Percentiles rank a stretch among this genome's conserved stretches.
phyloP scores from a whole-genome alignment of 2,329 filamentous ascomycete species.

The Cryphonectria nitschkei region DNA sequence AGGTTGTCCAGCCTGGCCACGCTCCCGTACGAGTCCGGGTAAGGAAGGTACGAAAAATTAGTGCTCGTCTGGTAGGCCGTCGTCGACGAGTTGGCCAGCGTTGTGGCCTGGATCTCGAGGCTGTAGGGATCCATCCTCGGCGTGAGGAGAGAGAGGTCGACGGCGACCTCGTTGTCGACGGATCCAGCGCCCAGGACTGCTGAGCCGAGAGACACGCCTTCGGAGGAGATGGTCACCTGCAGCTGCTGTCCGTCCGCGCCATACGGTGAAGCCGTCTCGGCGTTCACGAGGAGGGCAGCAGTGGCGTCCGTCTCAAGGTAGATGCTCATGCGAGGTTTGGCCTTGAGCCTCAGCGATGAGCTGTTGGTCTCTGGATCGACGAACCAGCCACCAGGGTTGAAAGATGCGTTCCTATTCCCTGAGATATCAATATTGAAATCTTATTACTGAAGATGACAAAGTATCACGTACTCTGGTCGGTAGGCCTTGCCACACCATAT shows the following conservation, averaged over 20 bases:
- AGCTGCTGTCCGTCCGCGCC: constrained; percentile 37
- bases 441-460: background rate
- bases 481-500: constrained; percentile 30
- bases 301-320: constrained; percentile 47
- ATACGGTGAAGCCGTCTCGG: constrained; percentile 43
- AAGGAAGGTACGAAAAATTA: constrained; percentile 27
- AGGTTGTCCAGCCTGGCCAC: constrained; percentile 32
- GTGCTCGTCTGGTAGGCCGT: constrained; percentile 28
- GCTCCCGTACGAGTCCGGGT: constrained; percentile 30
- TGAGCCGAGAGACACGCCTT: constrained; percentile 12
- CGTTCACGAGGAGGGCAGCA: constrained; percentile 48
- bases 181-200: constrained; percentile 28
- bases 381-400: constrained; percentile 53
- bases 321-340: constrained; percentile 51
- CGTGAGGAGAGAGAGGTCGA: constrained; percentile 22
- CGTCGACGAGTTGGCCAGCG: constrained; percentile 19
- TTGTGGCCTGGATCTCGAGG: constrained; percentile 25
- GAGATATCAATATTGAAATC: background rate
- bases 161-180: constrained; percentile 25
- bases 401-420: constrained; percentile 44
- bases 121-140: constrained; percentile 27
- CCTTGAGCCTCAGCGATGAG: constrained; percentile 45
- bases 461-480: constrained; percentile 16
- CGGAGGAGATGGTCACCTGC: constrained; percentile 22
- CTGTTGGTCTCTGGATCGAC: constrained; percentile 41